Evolutionary conservation across 768 basidiomycete species (phyloP), one percentile per base, ranked within the genome.

Genomic region (Daedalea quercina): DNA sequence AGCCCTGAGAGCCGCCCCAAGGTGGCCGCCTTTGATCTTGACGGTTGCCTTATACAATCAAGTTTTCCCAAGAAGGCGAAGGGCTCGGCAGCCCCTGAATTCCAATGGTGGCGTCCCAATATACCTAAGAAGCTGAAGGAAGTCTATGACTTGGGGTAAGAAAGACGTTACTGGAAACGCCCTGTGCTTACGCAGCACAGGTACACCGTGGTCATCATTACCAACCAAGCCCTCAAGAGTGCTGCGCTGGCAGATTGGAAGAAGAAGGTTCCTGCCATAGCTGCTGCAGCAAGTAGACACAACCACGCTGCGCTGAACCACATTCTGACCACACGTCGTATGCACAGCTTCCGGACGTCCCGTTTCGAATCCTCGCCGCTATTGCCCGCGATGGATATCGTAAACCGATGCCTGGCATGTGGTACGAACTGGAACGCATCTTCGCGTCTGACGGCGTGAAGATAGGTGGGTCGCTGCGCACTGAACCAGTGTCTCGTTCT

Each of bases 351-450:
- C 75, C 81, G 0, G 71, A 78, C 17, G 72, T 90, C 0, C 90
- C 92, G 0, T 86, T 96, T 61, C 81, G 79, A 42, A 58, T 95
- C 33, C 77, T 93, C 52, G 93, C 88, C 8, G 92, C 92, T 0
- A 81, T 77, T 1, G 80, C 76, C 4, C 82, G 76, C 57, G 92
- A 95, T 60, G 75, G 75, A 28, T 90, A 80, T 60, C 74, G 94
- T 15, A 96, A 96, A 67, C 94, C 94, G 3, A 85, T 90, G 74
- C 81, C 80, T 11, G 91, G 91, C 2, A 92, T 94, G 78, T 95
- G 86, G 84, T 72, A 78, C 52, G 83, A 84, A 56, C 68, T 94
- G 44, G 79, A 84, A 59, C 72, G 71, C 2, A 72, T 89, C 34
- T 89, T 84, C 60, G 67, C 65, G 6, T 69, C 77, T 53, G 77